Base-by-base conservation (phyloP, 2,329 filamentous ascomycete species). In the Immersiporthe knoxdaviesiana region DNA sequence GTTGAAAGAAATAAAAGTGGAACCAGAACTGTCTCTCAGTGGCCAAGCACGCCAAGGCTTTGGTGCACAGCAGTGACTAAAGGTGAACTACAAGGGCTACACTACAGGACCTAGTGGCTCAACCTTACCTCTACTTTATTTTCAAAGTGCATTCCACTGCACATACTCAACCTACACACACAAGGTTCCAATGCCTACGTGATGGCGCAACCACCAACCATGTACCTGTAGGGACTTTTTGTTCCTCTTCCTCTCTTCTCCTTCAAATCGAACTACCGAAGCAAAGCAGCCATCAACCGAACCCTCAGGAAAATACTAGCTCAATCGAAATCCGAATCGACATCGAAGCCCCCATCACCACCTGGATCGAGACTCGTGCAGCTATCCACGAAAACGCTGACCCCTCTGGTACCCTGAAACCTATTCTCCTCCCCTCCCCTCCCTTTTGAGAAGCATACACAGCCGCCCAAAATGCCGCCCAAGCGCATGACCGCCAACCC, bases 401-500 rank as follows among this genome's bases (percentile, higher is more conserved):
- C n/a, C n/a, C n/a, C 11, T 14, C 11, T 21, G 14, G 5, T 21
- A 4, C 35, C 16, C 21, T 5, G 14, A 47, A 39, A 39, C 11
- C 37, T 12, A 12, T 39, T 39, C 6, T 7, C 11, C 11, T 39
- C 11, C 37, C 11, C 5, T 4, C 37, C 37, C 27, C 12, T 5
- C 52, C 24, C 52, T 21, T 47, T 18, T n/a, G 52, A 30, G 27
- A 24, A 3, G 16, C 12, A 56, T 7, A 56, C 27, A 27, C 52
- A 27, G 14, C 52, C 52, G 52, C 52, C 27, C 52, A 75, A 60
- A 44, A 88, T 87, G 86, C 90, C 92, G 71, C 88, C 90, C 16
- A 94, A 92, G 79, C 92, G 92, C 76, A 97, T 98, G 92, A 98
- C 95, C 72, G 94, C 94, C 72, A 97, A 97, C 77, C 94, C 93